Base-by-base conservation (phyloP, 2,329 filamentous ascomycete genomes). In the Plectosphaerella plurivora region DNA sequence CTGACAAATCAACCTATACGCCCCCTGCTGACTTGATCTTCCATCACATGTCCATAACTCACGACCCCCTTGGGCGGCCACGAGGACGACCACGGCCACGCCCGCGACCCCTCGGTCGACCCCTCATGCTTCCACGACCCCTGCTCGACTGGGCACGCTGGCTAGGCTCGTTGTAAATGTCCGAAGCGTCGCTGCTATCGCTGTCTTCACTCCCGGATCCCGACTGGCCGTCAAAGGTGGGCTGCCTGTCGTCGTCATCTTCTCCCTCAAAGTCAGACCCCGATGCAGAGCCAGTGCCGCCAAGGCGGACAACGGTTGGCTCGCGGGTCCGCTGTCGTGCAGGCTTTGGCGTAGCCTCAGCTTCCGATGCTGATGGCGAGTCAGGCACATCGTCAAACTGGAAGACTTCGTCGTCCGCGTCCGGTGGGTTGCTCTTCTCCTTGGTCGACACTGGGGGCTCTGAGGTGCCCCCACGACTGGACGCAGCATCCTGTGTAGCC, bases 261-360 rank as follows among this genome's bases (percentile, higher is more conserved):
- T 16, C 37, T 20, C 25, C 48, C 5, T 16, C 48, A 14, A 22
- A 45, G 12, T 57, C 56, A 5, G 56, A 58, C 16, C 48, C 50
- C 5, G 55, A 58, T 16, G 45, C 50, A 7, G 55, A 57, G 18
- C 55, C 50, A 10, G 50, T 49, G n/a, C 56, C 22, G 22, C 22
- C 56, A 5, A 58, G 51, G 11, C 54, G 47, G 10, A 58, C 56
- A 2, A 58, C 16, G 2, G 56, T 58, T 2, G 49, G 54, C 2
- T 52, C 49, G 11, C 28, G 28, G 28, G 28, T 33, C 7, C 28
- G 4, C 28, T 33, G 28, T 12, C 28, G 28, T 33, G 28, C 8
- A 10, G 28, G 8, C 28, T 33, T 4, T 12, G 28, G 11, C 33
- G 7, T 18, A 28, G 35, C 35, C 22, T 39, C 36, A 28, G 35